phyloP scores from a whole-genome alignment of 1,284 basidiomycete species.

The Naganishia sp. region DNA sequence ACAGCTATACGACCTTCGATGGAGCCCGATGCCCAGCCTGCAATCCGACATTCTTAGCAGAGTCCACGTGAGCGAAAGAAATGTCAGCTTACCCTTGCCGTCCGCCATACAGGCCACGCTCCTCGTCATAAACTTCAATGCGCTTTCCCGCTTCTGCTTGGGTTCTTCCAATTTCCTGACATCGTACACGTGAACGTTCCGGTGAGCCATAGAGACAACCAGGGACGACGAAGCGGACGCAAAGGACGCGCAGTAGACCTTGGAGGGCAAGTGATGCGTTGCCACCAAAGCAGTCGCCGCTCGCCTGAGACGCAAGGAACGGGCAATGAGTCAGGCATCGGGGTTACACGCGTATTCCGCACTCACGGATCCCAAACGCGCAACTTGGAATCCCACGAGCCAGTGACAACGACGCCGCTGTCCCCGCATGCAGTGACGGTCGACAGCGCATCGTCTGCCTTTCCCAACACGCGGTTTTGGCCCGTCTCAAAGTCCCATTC shows the following conservation, averaged over 20 bases:
- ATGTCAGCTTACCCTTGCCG: slow-evolving; percentile 69
- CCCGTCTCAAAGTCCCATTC: slow-evolving; percentile 57
- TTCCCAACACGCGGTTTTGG: slow-evolving; percentile 53
- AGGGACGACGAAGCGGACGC: slow-evolving; percentile 58
- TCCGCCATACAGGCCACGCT: slow-evolving; percentile 87
- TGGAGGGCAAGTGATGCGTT: slow-evolving; percentile 72
- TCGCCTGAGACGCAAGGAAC: slow-evolving; percentile 23
- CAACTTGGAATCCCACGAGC: slow-evolving; percentile 86
- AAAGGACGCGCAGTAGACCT: slow-evolving; percentile 72
- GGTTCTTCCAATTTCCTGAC: slow-evolving; percentile 65
- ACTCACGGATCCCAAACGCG: slow-evolving; percentile 77
- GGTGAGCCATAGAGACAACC: slow-evolving; percentile 86
- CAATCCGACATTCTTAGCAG: not conserved
- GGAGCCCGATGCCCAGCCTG: slow-evolving; percentile 89
- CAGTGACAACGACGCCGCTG: slow-evolving; percentile 66
- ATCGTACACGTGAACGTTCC: slow-evolving; percentile 84
- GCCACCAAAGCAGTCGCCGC: slow-evolving; percentile 60
- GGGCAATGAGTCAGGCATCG: not conserved
- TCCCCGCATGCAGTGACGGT: slow-evolving; percentile 53
- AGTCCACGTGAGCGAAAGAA: not conserved
- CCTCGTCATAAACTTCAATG: slow-evolving; percentile 91
- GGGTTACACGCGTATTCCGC: no score
- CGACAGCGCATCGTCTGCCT: slow-evolving; percentile 52
- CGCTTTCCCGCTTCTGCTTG: slow-evolving; percentile 80
- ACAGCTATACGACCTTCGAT: slow-evolving; percentile 96